Conservation (phyloP, 2,329 filamentous ascomycete species). For the Talaromyces sp. region DNA sequence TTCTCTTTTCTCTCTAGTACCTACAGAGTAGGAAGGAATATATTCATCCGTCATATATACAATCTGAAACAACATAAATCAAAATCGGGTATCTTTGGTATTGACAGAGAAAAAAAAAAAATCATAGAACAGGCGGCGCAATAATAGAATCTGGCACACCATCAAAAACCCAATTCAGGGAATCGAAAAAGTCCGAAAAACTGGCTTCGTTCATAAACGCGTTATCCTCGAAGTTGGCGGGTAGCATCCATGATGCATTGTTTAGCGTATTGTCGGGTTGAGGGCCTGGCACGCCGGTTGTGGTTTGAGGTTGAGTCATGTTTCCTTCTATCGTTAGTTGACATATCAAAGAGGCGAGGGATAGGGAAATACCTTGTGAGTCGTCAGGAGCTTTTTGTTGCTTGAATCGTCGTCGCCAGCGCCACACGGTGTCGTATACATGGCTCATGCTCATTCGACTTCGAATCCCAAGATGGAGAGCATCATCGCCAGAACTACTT, state of each 20-base stretch:
- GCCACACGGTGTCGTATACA: slow-evolving; percentile 65
- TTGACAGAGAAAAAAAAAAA: neutral
- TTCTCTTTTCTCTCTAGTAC: neutral
- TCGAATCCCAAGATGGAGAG: slow-evolving; percentile 60
- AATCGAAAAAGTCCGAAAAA: slow-evolving; percentile 77
- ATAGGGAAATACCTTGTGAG: slow-evolving; percentile 58
- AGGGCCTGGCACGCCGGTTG: slow-evolving; percentile 30
- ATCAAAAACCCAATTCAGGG: slow-evolving; percentile 89
- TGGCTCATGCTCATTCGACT: slow-evolving; percentile 66
- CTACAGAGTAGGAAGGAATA: neutral
- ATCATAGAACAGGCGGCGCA: slow-evolving; percentile 36
- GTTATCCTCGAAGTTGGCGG: slow-evolving; percentile 37
- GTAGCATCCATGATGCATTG: slow-evolving; percentile 34
- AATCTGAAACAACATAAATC: neutral
- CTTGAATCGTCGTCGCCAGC: slow-evolving; percentile 65
- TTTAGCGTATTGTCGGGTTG: slow-evolving; percentile 34
- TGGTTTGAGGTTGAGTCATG: slow-evolving; percentile 37
- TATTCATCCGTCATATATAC: slow-evolving; percentile 1
- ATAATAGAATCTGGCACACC: slow-evolving; percentile 66
- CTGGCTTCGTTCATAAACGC: slow-evolving; percentile 45
- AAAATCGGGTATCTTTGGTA: neutral
- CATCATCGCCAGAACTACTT: slow-evolving; percentile 37
- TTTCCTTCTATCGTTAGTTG: slow-evolving; percentile 24
- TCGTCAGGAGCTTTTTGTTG: slow-evolving; percentile 60
- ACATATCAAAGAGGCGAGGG: slow-evolving; percentile 13